phyloP scores from a whole-genome alignment of 768 basidiomycete species.

The Plicaturopsis crispa region DNA sequence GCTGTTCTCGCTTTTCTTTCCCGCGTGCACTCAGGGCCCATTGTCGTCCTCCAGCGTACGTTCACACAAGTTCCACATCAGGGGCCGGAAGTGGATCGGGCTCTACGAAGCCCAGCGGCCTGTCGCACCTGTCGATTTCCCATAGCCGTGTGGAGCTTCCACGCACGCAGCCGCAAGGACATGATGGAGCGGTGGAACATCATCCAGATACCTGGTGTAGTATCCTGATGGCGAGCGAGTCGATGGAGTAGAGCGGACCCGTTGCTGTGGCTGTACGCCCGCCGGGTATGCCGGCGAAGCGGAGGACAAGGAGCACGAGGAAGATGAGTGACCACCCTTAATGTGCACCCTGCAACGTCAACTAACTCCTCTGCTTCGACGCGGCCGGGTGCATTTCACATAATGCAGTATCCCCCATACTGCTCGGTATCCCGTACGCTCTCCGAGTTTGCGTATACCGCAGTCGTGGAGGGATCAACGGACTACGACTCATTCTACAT shows the following conservation, averaged over 20 bases:
- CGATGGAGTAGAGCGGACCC: conserved; percentile 86
- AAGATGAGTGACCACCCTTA: conserved; percentile 51
- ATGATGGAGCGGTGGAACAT: conserved; percentile 99
- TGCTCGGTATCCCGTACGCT: no score
- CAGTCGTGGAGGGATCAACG: no score
- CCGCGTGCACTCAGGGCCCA: background rate
- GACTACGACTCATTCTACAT: no score
- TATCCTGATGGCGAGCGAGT: conserved; percentile 90
- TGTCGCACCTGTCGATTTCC: conserved; percentile 26
- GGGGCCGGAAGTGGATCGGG: conserved; percentile 77
- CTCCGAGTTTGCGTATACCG: no score
- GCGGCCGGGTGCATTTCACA: no score
- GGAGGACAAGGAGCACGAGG: conserved; percentile 43
- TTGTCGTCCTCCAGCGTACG: conserved; percentile 60
- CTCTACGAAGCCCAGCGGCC: conserved; percentile 47
- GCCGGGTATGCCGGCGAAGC: conserved; percentile 85
- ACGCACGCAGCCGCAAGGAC: conserved; percentile 83
- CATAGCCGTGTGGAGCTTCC: conserved; percentile 78
- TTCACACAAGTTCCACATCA: conserved; percentile 96
- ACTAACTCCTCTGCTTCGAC: no score
- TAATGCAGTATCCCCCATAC: no score
- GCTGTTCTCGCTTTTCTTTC: background rate
- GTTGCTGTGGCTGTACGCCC: conserved; percentile 85
- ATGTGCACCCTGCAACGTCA: no score
- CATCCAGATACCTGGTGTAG: conserved; percentile 86